Base-by-base conservation (phyloP, 2,329 filamentous ascomycete species). In the Aspergillus arachidicola region DNA sequence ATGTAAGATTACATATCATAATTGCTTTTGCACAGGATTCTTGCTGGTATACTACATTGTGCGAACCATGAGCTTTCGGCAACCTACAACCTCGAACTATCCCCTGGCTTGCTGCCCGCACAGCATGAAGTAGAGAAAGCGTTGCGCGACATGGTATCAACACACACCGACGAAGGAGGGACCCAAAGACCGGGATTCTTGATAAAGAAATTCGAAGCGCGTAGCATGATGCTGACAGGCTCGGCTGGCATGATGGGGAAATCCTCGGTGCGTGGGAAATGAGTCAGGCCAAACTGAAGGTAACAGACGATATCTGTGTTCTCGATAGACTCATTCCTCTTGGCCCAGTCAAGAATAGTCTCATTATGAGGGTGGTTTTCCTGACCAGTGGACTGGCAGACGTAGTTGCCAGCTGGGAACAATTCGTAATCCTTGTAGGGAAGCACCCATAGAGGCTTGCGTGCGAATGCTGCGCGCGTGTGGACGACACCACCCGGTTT, bases 161-260 rank as follows among this genome's bases (percentile, higher is more conserved):
- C 50, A 19, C 50, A 54, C 2, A 60, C 23, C 5, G 46, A 50
- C 3, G 69, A 71, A n/a, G 73, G 73, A 21, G 86, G 85, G 7
- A 88, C 86, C 79, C 87, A 86, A 6, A 87, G 73, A 21, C 84
- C 85, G 2, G 86, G 86, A 59, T 88, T 88, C 75, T 80, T 83
- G 38, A 81, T 77, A 65, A 87, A 87, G 77, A 88, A 88, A 69
- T 87, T 86, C 12, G 85, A 82, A 0, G 86, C 85, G 66, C 86
- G 84, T 64, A 88, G 74, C 59, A 83, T 79, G n/a, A 87, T 80
- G 70, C 83, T 85, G 60, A 87, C 77, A 16, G 84, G 82, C 76
- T 88, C 85, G 51, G 81, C 82, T 0, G 85, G 85, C 85, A 87
- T 87, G 54, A 87, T 81, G 0, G 84, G 84, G 74, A 86, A 87